These are phyloP conservation scores for Petunia secreta DNA, from an alignment of 257 asterid species.

Conservation along the genomic window DNA sequence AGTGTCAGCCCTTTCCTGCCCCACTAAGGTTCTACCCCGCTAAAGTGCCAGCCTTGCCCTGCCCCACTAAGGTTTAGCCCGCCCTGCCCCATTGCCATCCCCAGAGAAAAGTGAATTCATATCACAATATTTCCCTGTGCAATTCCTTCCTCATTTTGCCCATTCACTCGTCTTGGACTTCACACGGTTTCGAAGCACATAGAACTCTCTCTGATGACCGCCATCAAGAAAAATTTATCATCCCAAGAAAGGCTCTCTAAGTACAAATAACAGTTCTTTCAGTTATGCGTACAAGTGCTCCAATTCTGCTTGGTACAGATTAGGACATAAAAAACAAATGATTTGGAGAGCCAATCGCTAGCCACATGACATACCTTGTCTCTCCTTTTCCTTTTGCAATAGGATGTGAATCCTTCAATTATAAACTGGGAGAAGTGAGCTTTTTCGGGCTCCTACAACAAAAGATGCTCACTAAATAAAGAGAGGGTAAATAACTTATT, in stretches of 20 bases:
- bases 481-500: neutral
- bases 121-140: neutral
- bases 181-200: neutral
- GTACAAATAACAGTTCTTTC: neutral
- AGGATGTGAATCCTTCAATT: constrained; percentile 96
- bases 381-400: constrained; percentile 96
- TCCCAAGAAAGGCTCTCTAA: neutral
- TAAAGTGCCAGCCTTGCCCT: too few relatives aligned
- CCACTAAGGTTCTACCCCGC: too few relatives aligned
- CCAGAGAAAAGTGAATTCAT: neutral
- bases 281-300: constrained; percentile 8
- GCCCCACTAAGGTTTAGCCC: too few relatives aligned
- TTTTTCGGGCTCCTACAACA: constrained; percentile 82
- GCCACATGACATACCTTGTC: constrained; percentile 65
- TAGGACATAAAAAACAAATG: neutral
- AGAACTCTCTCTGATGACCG: neutral
- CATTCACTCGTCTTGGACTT: neutral
- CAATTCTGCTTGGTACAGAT: neutral
- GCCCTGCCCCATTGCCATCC: too few relatives aligned
- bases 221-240: neutral
- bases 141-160: neutral
- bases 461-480: neutral
- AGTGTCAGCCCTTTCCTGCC: too few relatives aligned
- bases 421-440: constrained; percentile 96
- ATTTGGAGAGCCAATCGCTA: neutral